Base-by-base conservation (phyloP, 371 early-diverging fungal species). In the Mortierella polycephala region DNA sequence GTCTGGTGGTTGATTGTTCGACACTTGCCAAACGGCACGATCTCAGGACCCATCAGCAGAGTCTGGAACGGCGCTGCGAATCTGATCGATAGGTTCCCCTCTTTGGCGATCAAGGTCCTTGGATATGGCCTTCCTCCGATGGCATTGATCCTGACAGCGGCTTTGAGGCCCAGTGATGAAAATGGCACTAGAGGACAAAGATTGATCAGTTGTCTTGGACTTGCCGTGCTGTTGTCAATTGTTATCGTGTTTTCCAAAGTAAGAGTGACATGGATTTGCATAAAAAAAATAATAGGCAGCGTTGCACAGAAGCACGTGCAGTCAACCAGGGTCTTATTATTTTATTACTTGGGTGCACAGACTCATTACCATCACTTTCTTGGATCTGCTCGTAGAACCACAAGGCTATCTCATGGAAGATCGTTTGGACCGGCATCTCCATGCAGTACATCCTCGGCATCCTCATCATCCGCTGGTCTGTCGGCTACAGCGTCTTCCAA, bases 371-470 rank as follows among this genome's bases (percentile, higher is more conserved):
- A 12, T 47, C 47, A 5, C 47, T n/a, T 9, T 47, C n/a, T 47
- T 14, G 4, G 7, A 1, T 44, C 14, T n/a, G n/a, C 37, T 18
- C 23, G 53, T 23, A 84, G 81, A 75, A 93, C 74, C 89, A 85
- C 42, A 83, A 67, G n/a, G 66, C 79, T 12, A 87, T 96, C 68
- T 85, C 87, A 23, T 93, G 93, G 93, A 85, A 86, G 74, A 94
- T 93, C 5, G 91, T 95, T n/a, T 76, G 85, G 45, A 86, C 86
- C 51, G 95, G 93, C 20, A 83, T 91, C 51, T 71, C 92, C 23
- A 40, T 93, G 64, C 96, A 96, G 80, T 92, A 91, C 81, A 57
- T 93, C 40, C 74, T 96, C 44, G 96, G 91, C 37, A 73, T 95
- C 44, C 88, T 96, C 73, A 92, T 95, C 18, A 85, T 95, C 71